phyloP scores from a whole-genome alignment of 495 filamentous ascomycete species.

The Penicillium atrosanguineum region DNA sequence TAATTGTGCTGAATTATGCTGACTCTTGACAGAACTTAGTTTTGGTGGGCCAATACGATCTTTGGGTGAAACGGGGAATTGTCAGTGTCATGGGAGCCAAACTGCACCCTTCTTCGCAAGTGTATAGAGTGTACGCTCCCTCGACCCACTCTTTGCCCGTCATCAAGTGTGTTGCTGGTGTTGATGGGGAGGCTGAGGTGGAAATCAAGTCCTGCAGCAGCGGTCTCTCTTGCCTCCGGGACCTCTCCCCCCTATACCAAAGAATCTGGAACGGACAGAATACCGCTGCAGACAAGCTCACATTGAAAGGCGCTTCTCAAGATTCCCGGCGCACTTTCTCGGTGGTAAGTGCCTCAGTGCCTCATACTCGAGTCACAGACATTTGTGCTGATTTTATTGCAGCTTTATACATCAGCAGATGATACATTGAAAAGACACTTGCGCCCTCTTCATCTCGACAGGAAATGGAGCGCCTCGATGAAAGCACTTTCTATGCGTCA shows the following conservation, averaged over 20 bases:
- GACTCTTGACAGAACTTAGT: constrained; percentile 55
- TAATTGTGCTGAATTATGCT: constrained; percentile 6
- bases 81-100: constrained; percentile 65
- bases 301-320: constrained; percentile 25
- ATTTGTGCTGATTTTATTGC: constrained; percentile 7
- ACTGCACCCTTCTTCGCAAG: constrained; percentile 48
- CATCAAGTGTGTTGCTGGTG: constrained; percentile 55
- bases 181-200: constrained; percentile 46
- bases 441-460: constrained; percentile 60
- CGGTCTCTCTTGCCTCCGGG: constrained; percentile 55
- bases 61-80: constrained; percentile 63
- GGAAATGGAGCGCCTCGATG: constrained; percentile 58
- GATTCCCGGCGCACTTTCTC: constrained; percentile 39
- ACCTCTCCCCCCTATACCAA: constrained; percentile 66
- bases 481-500: constrained; percentile 38
- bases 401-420: constrained; percentile 48
- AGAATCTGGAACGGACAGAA: constrained; percentile 67
- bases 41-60: constrained; percentile 69
- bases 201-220: constrained; percentile 53
- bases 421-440: constrained; percentile 50
- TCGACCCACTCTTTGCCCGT: constrained; percentile 75
- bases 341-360: constrained; percentile 31
- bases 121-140: constrained; percentile 67
- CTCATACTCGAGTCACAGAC: background rate
- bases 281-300: constrained; percentile 37